Base-by-base conservation (phyloP, 2,329 filamentous ascomycete genomes). In the Epichloe hybrida region DNA sequence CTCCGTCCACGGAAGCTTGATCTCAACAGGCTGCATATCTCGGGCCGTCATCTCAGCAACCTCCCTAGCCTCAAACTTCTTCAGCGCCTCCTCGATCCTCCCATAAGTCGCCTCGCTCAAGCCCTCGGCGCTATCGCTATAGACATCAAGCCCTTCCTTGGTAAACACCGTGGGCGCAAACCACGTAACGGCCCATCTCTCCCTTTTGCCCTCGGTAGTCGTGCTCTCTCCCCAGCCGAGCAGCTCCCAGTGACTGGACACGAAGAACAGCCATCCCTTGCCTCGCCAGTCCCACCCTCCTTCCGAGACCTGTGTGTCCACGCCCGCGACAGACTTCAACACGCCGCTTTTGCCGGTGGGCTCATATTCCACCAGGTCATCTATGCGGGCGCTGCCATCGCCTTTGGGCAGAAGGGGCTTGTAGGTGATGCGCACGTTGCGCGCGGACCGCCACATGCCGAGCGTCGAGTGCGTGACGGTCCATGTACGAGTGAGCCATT, bases 101-200 rank as follows among this genome's bases (percentile, higher is more conserved):
- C 66, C 68, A 39, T 81, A 72, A 49, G 80, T 78, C 61, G 70
- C 74, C 51, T 75, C 68, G 50, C 72, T 75, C 55, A 88, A 56
- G 0, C 85, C 84, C 54, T 74, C 76, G 48, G 68, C 74, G 15
- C 75, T 72, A 57, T 84, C 74, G 44, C 79, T 81, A 65, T 91
- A 93, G 9, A 94, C 66, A 66, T 95, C 88, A 34, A 95, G 61
- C 0, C 88, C 88, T 51, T 88, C 86, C 55, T 84, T 84, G 6
- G 88, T 93, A 58, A 95, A 94, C 43, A 90, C 58, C 23, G 86
- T 94, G 61, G 86, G 83, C 55, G 83, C 82, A 65, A 95, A 95
- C 74, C 84, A 91, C 4, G 86, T 94, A 13, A 95, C 86, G 1
- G 79, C 80, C 86, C 86, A 95, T 58, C 75, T 74, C 65, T 80